phyloP scores from a whole-genome alignment of 192 early-diverging fungal species.

The Mortierella alpina region DNA sequence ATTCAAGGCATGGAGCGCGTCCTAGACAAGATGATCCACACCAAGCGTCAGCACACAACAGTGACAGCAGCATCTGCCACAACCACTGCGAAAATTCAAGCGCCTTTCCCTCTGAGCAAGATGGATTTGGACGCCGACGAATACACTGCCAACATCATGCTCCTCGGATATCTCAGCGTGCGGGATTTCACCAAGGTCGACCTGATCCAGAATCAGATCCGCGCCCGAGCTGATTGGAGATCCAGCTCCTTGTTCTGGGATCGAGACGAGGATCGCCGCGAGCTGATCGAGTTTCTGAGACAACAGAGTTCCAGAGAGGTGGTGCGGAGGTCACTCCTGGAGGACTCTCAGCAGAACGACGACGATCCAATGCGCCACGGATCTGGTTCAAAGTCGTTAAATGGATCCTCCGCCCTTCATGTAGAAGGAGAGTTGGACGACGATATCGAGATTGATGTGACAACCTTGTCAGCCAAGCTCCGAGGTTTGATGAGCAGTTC shows the following conservation, averaged over 20 bases:
- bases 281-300: slow-evolving; percentile 17
- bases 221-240: slow-evolving; percentile 23
- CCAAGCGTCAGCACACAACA: neutral
- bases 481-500: slow-evolving; percentile 20
- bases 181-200: slow-evolving; percentile 31
- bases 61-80: neutral
- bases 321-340: neutral
- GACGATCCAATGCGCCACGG: neutral
- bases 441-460: slow-evolving; percentile 47
- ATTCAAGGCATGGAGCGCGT: slow-evolving; percentile 37
- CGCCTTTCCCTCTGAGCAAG: too few species aligned
- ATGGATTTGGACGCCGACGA: slow-evolving; percentile 37
- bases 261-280: slow-evolving; percentile 10
- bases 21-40: slow-evolving; percentile 42
- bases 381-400: neutral
- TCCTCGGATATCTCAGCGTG: slow-evolving; percentile 28
- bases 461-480: slow-evolving; percentile 45
- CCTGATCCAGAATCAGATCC: slow-evolving; percentile 24
- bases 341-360: neutral
- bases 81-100: neutral
- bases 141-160: slow-evolving; percentile 48
- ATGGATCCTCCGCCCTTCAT: neutral
- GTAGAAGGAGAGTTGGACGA: slow-evolving; percentile 29
- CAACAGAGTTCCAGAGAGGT: slow-evolving; percentile 18
- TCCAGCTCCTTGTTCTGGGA: slow-evolving; percentile 21